Conservation (phyloP, 768 basidiomycete species). For the Leccinellum luteum region DNA sequence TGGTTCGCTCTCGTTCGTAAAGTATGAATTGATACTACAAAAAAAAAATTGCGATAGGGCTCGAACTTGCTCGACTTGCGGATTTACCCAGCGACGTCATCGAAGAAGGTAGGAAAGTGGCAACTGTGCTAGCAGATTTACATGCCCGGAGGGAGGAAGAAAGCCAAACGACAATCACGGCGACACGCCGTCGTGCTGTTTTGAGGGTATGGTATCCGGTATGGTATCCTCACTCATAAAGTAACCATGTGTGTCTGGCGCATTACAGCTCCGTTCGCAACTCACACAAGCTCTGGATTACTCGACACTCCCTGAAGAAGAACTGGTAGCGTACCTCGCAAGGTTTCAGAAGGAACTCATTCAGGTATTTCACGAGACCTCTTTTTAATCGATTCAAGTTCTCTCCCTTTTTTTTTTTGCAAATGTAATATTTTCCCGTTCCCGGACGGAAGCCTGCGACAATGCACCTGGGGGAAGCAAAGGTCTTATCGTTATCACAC, state of each 20-base stretch:
- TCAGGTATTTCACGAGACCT: conserved; percentile 38
- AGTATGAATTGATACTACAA: background rate
- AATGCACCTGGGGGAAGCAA: background rate
- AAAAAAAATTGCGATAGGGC: conserved; percentile 47
- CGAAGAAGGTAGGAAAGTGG: conserved; percentile 56
- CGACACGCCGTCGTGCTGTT: conserved; percentile 63
- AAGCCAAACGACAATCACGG: conserved; percentile 58
- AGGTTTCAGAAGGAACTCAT: conserved; percentile 72
- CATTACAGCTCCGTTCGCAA: conserved; percentile 64
- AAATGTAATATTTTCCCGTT: conserved; percentile 1
- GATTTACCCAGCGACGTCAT: conserved; percentile 78
- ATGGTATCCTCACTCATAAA: background rate
- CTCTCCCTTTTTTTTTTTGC: conserved; percentile 1
- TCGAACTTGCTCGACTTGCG: conserved; percentile 85
- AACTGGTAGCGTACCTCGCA: conserved; percentile 61
- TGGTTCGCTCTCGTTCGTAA: conserved; percentile 42
- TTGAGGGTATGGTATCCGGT: conserved; percentile 50
- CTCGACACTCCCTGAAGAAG: conserved; percentile 70
- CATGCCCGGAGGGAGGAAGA: conserved; percentile 57
- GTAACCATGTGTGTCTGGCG: background rate
- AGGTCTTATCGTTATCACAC: conserved; percentile 15
- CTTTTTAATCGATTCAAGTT: conserved; percentile 9
- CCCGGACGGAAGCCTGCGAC: background rate
- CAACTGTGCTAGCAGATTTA: conserved; percentile 54
- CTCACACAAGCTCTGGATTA: conserved; percentile 70